A percentile compares a stretch with the other conserved stretches of the same genome.
Evolutionary conservation across 148 eudicot species (phyloP).

Genomic region (Chenopodium album): DNA sequence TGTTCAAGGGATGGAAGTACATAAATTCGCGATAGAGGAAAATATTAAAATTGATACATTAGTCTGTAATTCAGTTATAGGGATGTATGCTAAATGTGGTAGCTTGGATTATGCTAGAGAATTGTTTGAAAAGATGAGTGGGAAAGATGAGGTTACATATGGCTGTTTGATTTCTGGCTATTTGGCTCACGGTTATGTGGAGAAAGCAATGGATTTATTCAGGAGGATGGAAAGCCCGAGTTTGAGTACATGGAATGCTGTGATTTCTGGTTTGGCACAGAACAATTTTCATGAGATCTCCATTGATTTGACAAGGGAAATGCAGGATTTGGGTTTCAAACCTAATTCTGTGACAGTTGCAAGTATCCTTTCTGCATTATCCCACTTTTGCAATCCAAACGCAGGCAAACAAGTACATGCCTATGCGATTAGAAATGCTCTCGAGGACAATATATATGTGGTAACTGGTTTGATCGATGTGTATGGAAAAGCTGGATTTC

Average conservation of each 20-base stretch:
- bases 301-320: conserved; percentile 41
- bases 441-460: conserved; percentile 47
- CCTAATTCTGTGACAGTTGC: conserved; percentile 65
- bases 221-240: conserved; percentile 41
- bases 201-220: conserved; percentile 50
- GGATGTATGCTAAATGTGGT: conserved; percentile 70
- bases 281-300: conserved; percentile 42
- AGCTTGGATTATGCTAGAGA: conserved; percentile 68
- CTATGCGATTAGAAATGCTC: conserved; percentile 50
- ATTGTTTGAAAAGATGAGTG: conserved; percentile 54
- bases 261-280: conserved; percentile 56
- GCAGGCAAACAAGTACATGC: conserved; percentile 58
- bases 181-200: conserved; percentile 63
- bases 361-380: conserved; percentile 54
- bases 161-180: conserved; percentile 58
- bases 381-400: conserved; percentile 41
- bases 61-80: conserved; percentile 53
- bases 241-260: conserved; percentile 65
- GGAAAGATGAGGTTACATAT: conserved; percentile 64
- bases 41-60: conserved; percentile 47
- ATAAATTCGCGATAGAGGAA: conserved; percentile 37
- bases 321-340: conserved; percentile 41
- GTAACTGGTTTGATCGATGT: conserved; percentile 52
- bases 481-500: conserved; percentile 61
- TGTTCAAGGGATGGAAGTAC: conserved; percentile 54